phyloP scores from a whole-genome alignment of 371 early-diverging fungal genomes.

The Mortierella sp. region DNA sequence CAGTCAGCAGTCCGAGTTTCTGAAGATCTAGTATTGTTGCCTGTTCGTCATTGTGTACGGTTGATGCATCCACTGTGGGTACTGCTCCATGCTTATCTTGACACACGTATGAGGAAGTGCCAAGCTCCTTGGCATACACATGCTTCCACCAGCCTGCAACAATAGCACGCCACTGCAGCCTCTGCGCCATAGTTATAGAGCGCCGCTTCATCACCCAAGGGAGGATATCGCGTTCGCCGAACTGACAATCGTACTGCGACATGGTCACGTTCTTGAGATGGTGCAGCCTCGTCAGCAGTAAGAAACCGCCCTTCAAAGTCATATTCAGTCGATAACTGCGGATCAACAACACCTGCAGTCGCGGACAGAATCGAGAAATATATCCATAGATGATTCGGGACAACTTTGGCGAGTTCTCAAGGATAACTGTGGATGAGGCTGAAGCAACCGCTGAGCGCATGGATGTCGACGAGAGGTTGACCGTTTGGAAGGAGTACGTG shows the following conservation, averaged over 20 bases:
- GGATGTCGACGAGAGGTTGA: no score
- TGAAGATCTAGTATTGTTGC: no score
- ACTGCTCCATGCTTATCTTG: background rate
- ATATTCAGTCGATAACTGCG: conserved; percentile 20
- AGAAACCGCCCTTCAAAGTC: conserved; percentile 27
- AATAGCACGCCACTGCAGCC: conserved; percentile 14
- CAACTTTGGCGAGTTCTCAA: conserved; percentile 13
- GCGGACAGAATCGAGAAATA: conserved; percentile 27
- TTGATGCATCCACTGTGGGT: background rate
- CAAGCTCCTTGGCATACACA: conserved; percentile 12
- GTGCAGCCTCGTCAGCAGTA: conserved; percentile 21
- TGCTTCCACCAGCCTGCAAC: conserved; percentile 17
- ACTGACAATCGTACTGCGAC: conserved; percentile 14
- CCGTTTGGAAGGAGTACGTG: background rate
- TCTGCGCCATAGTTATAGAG: background rate
- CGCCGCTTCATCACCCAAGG: conserved; percentile 32
- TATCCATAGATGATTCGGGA: conserved; percentile 37
- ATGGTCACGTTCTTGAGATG: conserved; percentile 15
- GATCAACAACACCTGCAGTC: conserved; percentile 19
- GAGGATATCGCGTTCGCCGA: conserved; percentile 22
- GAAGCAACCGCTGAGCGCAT: no score
- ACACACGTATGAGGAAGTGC: background rate
- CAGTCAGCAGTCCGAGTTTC: conserved; percentile 13
- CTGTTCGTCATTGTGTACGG: no score
- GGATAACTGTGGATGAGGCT: conserved; percentile 1